Evolutionary conservation across 2,329 filamentous ascomycete genomes (phyloP), one percentile per base, ranked within the genome.

Genomic region (Grosmannia huntii): DNA sequence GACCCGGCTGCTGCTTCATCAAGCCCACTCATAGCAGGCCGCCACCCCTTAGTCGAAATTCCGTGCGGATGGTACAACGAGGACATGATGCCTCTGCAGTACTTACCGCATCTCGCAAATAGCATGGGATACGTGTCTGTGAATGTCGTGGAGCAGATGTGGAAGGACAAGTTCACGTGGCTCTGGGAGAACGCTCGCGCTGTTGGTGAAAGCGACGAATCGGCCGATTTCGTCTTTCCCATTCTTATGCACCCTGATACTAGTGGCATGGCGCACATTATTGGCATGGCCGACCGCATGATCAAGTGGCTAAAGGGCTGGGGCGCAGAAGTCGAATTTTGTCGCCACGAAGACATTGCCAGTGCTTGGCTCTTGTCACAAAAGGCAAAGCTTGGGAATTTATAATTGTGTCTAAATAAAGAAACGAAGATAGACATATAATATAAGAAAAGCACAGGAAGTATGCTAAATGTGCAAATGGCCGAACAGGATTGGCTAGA

Each of bases 201-300:
- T 9, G 36, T 56, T 28, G 57, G 53, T 36, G 67, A 71, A 60
- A 64, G 64, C 1, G 64, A 67, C 31, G 66, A 66, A 4, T 55
- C 66, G 60, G 55, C 65, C 65, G 78, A 60, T 28, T 89, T 89
- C 62, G 79, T 89, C 53, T 89, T 89, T 64, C 86, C 87, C 0
- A 85, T 90, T 68, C 89, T 86, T 0, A 84, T 89, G 36, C 86
- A 90, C 68, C 86, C 86, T 0, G 86, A 90, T 61, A 65, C 77
- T 3, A 80, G 75, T 64, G 80, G 80, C 0, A 80, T 82, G 77
- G 78, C 80, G 53, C 81, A 83, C 71, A 73, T 84, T 1, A 76
- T 82, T 64, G 79, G 79, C 0, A 67, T 72, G 60, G 68, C 68
- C 5, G 71, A 75, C 11, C 72, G 79, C 44, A 73, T 80, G 59